Evolutionary conservation across 129 eudicot genomes (phyloP).

Genomic region (Centella asiatica): DNA sequence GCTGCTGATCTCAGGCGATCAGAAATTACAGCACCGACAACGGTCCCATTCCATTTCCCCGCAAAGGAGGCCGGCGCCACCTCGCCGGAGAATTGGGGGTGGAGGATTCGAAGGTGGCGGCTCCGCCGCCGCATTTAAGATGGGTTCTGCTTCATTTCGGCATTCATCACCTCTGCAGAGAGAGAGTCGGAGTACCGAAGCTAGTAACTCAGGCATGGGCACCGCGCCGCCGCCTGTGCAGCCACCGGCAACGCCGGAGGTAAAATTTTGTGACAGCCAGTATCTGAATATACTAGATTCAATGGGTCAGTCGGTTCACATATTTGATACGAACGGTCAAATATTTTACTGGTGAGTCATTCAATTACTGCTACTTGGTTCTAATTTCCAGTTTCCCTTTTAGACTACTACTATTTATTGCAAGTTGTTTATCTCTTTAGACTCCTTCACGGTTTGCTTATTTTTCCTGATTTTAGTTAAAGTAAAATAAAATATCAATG

Average conservation of each 20-base stretch:
- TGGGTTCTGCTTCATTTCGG: constrained; percentile 56
- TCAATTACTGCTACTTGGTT: no score
- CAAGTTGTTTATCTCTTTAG: no score
- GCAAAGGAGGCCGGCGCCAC: constrained; percentile 33
- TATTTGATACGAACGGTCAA: constrained; percentile 44
- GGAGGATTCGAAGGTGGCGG: constrained; percentile 33
- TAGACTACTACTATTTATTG: no score
- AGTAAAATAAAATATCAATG: neutral
- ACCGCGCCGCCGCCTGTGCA: neutral
- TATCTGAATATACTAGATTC: constrained; percentile 91
- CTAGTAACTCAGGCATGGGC: constrained; percentile 10
- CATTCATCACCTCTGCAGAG: constrained; percentile 83
- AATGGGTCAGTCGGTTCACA: constrained; percentile 95
- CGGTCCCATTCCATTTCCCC: constrained; percentile 84
- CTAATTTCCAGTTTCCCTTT: no score
- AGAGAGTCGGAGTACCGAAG: constrained; percentile 49
- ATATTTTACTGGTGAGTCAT: constrained; percentile 90
- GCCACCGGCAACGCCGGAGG: constrained; percentile 34
- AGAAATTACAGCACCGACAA: constrained; percentile 29
- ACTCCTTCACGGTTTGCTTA: no score
- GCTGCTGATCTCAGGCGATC: constrained; percentile 42
- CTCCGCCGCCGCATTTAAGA: constrained; percentile 40
- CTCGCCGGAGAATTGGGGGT: constrained; percentile 38
- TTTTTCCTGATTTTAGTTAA: neutral
- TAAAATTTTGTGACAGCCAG: constrained; percentile 70